Percentiles rank a stretch among this genome's conserved stretches.
phyloP scores from a whole-genome alignment of 805 yeast genomes.

The Aciculoconidium aculeatum region DNA sequence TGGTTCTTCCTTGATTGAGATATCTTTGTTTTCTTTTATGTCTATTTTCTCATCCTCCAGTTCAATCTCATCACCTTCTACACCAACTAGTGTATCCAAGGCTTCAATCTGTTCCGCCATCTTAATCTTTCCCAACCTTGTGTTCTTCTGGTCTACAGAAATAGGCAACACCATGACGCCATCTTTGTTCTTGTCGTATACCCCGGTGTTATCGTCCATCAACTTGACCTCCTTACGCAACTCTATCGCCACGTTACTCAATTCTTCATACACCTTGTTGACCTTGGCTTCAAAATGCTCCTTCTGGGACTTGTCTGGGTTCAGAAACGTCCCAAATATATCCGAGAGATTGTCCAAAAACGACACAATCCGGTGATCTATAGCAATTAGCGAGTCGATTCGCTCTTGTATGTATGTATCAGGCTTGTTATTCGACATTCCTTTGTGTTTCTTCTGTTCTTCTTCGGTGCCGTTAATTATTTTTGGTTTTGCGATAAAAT shows the following conservation, averaged over 20 bases:
- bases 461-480: no score
- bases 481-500: no score
- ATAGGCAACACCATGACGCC: constrained; percentile 57
- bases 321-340: constrained; percentile 39
- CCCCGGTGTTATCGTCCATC: constrained; percentile 55
- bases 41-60: constrained; percentile 3
- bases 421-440: no score
- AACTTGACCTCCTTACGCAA: constrained; percentile 62
- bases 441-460: neutral
- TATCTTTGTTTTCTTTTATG: constrained; percentile 6
- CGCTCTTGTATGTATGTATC: constrained; percentile 42
- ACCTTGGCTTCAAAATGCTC: constrained; percentile 40
- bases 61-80: constrained; percentile 8
- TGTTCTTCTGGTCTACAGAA: constrained; percentile 63
- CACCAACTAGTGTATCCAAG: constrained; percentile 9
- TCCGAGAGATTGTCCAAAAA: constrained; percentile 45
- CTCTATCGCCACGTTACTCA: constrained; percentile 54
- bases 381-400: constrained; percentile 44
- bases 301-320: constrained; percentile 23
- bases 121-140: constrained; percentile 57
- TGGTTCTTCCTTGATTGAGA: constrained; percentile 2
- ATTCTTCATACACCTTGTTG: constrained; percentile 43
- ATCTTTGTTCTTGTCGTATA: constrained; percentile 38
- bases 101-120: constrained; percentile 41
- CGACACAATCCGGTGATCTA: constrained; percentile 49